A percentile compares a stretch with the other conserved stretches of the same genome.
Evolutionary conservation across 495 filamentous ascomycete genomes (phyloP).

Genomic region (Neurospora sp.): DNA sequence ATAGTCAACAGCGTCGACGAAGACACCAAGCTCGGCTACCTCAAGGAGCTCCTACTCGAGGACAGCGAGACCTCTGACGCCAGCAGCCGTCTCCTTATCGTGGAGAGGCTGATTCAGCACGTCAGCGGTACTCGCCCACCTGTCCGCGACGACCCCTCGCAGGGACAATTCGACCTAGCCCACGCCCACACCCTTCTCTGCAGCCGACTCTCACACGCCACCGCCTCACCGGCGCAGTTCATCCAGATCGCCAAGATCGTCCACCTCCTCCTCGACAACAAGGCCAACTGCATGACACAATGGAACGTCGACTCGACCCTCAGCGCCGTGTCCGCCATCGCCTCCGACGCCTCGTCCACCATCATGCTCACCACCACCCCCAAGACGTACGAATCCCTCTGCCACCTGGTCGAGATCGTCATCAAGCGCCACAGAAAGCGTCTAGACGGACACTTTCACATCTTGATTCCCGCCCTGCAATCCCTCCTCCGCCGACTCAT

Average conservation of each 20-base stretch:
- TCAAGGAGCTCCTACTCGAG: slow-evolving; percentile 12
- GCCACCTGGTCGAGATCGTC: slow-evolving; percentile 53
- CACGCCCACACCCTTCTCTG: slow-evolving; percentile 21
- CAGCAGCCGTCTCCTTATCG: slow-evolving; percentile 11
- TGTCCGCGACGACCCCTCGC: background rate
- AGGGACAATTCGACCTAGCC: slow-evolving; percentile 16
- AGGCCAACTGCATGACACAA: slow-evolving; percentile 47
- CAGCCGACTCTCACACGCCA: slow-evolving; percentile 1
- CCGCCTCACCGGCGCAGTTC: slow-evolving; percentile 31
- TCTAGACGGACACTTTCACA: slow-evolving; percentile 50
- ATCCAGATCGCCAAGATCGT: slow-evolving; percentile 45
- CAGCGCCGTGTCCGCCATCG: slow-evolving; percentile 43
- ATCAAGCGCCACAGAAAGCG: slow-evolving; percentile 40
- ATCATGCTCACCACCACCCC: slow-evolving; percentile 4
- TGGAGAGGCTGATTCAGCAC: slow-evolving; percentile 17
- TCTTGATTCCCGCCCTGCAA: slow-evolving; percentile 54
- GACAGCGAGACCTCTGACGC: background rate
- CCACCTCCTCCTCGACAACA: slow-evolving; percentile 46
- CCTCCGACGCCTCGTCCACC: slow-evolving; percentile 25
- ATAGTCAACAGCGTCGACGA: slow-evolving; percentile 13
- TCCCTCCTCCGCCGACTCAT: slow-evolving; percentile 56
- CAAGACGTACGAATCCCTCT: slow-evolving; percentile 41
- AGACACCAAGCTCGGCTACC: slow-evolving; percentile 15
- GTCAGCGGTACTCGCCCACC: slow-evolving; percentile 11
- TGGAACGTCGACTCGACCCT: slow-evolving; percentile 61